Conservation (phyloP, 345 rosid genomes). For the Euphorbia pulcherrima region DNA sequence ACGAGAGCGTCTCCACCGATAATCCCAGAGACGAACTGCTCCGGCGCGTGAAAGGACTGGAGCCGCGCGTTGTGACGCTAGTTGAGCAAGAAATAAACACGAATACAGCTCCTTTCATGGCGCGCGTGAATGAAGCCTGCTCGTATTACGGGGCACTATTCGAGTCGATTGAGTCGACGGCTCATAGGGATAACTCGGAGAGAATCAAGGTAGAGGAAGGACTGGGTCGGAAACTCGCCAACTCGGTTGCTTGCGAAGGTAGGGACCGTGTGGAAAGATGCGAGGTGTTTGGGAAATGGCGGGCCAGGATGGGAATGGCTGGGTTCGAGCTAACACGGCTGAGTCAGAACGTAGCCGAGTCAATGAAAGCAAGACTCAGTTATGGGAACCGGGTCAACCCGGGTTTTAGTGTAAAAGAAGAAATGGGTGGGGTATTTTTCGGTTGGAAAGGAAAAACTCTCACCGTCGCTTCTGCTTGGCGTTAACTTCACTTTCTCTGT, state of each 20-base stretch:
- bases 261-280: constrained; percentile 80
- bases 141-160: constrained; percentile 67
- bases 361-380: constrained; percentile 47
- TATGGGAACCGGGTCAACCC: constrained; percentile 46
- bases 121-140: constrained; percentile 52
- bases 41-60: constrained; percentile 69
- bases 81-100: constrained; percentile 73
- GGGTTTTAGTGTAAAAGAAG: constrained; percentile 75
- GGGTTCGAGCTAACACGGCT: constrained; percentile 65
- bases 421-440: constrained; percentile 70
- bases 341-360: constrained; percentile 54
- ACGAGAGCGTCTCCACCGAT: constrained; percentile 85
- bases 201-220: constrained; percentile 61
- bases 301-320: constrained; percentile 91
- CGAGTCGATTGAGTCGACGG: constrained; percentile 70
- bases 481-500: constrained; percentile 43
- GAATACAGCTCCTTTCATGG: constrained; percentile 63
- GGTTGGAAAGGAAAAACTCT: constrained; percentile 90
- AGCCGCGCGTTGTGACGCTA: constrained; percentile 71
- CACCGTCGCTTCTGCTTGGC: constrained; percentile 97
- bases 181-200: constrained; percentile 35
- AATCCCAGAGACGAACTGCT: constrained; percentile 90
- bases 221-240: constrained; percentile 55
- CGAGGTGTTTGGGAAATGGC: constrained; percentile 95
- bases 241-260: constrained; percentile 88